Base-by-base conservation (phyloP, 176 grass and related monocot genomes). In the Tuctoria greenei region DNA sequence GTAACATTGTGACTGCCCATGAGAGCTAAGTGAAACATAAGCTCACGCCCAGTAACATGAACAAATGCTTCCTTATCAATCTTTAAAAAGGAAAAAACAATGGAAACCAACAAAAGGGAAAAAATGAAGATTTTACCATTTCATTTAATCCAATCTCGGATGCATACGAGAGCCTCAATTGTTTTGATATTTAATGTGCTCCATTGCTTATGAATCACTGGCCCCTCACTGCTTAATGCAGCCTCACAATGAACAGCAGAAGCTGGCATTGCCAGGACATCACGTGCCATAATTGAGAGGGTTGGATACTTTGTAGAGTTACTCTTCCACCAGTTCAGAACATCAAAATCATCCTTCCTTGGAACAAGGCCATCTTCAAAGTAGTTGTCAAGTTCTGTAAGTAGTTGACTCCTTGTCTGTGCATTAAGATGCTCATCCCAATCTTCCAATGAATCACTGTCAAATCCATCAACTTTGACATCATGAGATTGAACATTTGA, bases 281-380 rank as follows among this genome's bases (percentile, higher is more conserved):
- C 79, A 21, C 17, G 72, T 63, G 79, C 79, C 72, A 87, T 82
- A 61, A 36, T 15, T 59, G 73, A 71, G 51, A 87, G 79, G 34
- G 34, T 82, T 78, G 85, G 85, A 73, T 82, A 87, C 24, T 82
- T 82, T 20, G 49, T 18, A 66, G 67, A 72, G 78, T 87, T 75
- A 72, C 23, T 60, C 85, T 72, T 87, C 85, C 85, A 87, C 85
- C 85, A 82, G 31, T 87, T 72, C 41, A 87, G 61, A 67, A 82
- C 66, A 67, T 67, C 61, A 52, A 87, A 87, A 61, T 87, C 85
- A 66, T 82, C 71, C 24, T 78, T 78, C 51, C 74, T 82, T 20
- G 74, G 85, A 60, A 78, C 67, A 66, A 82, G 73, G 34, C 61
- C 79, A 77, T 78, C 85, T 34, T 78, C 73, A 67, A 87, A 67